phyloP scores from a whole-genome alignment of 352 stramenopile genomes.

The Globisporangium yorkense region DNA sequence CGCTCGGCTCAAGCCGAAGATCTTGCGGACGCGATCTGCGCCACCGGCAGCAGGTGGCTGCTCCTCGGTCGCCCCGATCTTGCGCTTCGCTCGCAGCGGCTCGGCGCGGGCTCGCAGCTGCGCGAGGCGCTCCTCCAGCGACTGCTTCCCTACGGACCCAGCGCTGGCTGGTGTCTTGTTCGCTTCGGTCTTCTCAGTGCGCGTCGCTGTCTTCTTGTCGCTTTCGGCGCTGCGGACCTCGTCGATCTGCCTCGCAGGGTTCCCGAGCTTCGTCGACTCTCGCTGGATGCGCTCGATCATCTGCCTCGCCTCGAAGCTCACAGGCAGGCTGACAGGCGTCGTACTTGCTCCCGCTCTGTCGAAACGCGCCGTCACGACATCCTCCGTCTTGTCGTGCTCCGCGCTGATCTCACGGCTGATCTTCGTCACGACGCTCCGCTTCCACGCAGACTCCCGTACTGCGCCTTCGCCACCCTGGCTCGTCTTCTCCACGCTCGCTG shows the following conservation, averaged over 20 bases:
- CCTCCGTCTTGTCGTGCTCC: not conserved
- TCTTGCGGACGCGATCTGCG: not conserved
- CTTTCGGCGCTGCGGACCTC: slow-evolving; percentile 36
- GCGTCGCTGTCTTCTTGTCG: slow-evolving; percentile 21
- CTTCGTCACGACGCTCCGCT: not conserved
- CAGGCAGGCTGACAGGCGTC: not conserved
- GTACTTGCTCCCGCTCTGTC: not conserved
- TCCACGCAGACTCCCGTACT: not conserved
- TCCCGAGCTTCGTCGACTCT: slow-evolving; percentile 27
- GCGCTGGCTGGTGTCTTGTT: not conserved
- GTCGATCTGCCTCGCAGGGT: slow-evolving; percentile 38
- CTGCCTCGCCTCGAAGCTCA: not conserved
- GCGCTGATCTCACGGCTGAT: not conserved
- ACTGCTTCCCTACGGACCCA: not conserved
- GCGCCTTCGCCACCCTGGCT: not conserved
- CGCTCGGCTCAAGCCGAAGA: not conserved
- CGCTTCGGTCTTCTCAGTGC: not conserved
- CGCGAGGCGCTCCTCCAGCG: slow-evolving; percentile 5
- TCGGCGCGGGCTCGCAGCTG: slow-evolving; percentile 2
- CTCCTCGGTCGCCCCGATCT: slow-evolving; percentile 5
- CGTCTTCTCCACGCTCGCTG: not conserved
- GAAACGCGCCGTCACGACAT: not conserved
- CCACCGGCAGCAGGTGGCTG: not conserved
- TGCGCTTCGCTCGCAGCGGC: slow-evolving; percentile 10
- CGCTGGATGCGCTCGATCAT: slow-evolving; percentile 28